These are phyloP conservation scores for Plasmodium vivax DNA, from an alignment of 169 alveolate genomes.

Conservation along the genomic window DNA sequence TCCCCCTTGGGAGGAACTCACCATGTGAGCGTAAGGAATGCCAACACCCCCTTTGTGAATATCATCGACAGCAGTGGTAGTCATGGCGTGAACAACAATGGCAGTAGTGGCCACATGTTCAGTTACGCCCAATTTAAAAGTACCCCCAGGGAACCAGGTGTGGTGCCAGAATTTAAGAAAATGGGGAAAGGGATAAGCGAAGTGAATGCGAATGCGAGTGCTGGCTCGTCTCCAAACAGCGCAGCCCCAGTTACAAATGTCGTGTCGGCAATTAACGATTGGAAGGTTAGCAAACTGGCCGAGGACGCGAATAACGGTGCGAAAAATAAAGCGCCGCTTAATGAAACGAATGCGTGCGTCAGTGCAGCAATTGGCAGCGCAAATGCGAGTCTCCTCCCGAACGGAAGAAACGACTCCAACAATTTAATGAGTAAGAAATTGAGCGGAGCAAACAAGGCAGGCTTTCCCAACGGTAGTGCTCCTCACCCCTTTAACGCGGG, in stretches of 20 bases:
- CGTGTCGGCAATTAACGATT: neutral
- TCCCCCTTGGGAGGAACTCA: neutral
- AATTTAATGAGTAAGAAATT: neutral
- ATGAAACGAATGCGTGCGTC: neutral
- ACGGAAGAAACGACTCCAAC: neutral
- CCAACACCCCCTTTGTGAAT: conserved; percentile 15
- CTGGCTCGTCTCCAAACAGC: neutral
- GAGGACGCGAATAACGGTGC: neutral
- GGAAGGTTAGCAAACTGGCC: neutral
- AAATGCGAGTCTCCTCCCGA: neutral
- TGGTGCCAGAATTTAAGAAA: neutral
- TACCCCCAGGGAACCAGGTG: neutral
- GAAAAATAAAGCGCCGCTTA: neutral
- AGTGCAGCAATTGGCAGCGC: neutral
- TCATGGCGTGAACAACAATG: neutral
- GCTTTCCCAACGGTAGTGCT: neutral
- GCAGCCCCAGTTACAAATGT: neutral
- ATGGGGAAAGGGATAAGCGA: neutral
- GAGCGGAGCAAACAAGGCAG: neutral
- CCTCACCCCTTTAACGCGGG: neutral
- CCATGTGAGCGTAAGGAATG: neutral
- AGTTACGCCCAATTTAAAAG: neutral
- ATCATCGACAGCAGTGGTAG: neutral
- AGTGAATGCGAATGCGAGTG: neutral
- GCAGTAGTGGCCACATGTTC: neutral